phyloP scores from a whole-genome alignment of 2,329 filamentous ascomycete species.

The Lachnellula occidentalis region DNA sequence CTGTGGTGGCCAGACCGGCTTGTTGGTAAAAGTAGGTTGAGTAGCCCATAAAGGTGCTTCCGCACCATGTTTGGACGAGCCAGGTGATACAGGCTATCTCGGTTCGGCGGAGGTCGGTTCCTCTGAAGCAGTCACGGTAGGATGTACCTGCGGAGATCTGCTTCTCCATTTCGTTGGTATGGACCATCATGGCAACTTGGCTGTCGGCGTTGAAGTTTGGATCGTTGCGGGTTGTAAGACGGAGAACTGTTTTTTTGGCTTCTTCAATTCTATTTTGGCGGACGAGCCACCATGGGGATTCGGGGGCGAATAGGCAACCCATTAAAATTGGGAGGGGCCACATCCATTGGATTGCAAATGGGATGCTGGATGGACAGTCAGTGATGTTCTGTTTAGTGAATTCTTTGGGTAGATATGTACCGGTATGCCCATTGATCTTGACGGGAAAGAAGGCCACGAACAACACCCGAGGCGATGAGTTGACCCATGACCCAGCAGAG shows the following conservation, averaged over 20 bases:
- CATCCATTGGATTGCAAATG: slow-evolving; percentile 45
- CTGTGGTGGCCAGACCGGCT: slow-evolving; percentile 39
- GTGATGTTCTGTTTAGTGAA: not conserved
- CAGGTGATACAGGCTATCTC: slow-evolving; percentile 53
- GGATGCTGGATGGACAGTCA: slow-evolving; percentile 31
- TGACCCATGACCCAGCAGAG: slow-evolving; percentile 49
- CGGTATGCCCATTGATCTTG: slow-evolving; percentile 43
- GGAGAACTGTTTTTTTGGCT: slow-evolving; percentile 39
- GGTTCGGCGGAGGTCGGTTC: slow-evolving; percentile 44
- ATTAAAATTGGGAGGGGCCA: slow-evolving; percentile 42
- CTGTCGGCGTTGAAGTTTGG: slow-evolving; percentile 20
- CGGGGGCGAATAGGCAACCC: slow-evolving; percentile 41
- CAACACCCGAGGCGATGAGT: slow-evolving; percentile 42
- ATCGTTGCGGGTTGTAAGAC: slow-evolving; percentile 33
- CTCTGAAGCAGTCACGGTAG: slow-evolving; percentile 46
- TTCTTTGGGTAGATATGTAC: slow-evolving; percentile 12
- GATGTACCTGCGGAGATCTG: slow-evolving; percentile 37
- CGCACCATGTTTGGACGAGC: slow-evolving; percentile 56
- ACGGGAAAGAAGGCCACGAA: slow-evolving; percentile 37
- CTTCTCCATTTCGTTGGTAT: slow-evolving; percentile 51
- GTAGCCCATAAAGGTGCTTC: slow-evolving; percentile 58
- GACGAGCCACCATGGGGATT: slow-evolving; percentile 45
- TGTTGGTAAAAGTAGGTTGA: slow-evolving; percentile 55
- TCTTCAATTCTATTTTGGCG: slow-evolving; percentile 38
- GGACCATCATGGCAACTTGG: slow-evolving; percentile 44